A percentile compares a stretch with the other conserved stretches of the same genome.
Evolutionary conservation across 176 grass and related monocot genomes (phyloP).

Genomic region (Triticum timopheevii): DNA sequence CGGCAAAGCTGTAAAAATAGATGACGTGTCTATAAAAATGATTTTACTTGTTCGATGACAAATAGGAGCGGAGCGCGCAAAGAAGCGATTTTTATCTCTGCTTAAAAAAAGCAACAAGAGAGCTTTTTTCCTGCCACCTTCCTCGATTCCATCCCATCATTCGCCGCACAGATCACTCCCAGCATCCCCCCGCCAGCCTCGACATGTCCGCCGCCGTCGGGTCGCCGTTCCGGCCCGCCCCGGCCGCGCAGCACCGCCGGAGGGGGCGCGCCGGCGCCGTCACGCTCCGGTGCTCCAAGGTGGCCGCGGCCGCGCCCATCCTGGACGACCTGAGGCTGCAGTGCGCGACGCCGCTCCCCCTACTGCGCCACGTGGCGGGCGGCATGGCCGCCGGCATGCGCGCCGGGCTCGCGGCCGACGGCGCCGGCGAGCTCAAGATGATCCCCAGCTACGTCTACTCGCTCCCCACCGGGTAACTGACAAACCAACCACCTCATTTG

Average conservation of each 20-base stretch:
- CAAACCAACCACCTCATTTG: background rate
- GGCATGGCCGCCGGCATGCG: conserved; percentile 40
- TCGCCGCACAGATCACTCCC: background rate
- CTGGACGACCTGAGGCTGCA: conserved; percentile 29
- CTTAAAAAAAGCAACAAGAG: background rate
- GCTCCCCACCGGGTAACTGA: conserved; percentile 38
- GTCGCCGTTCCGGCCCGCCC: background rate
- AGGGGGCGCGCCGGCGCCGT: background rate
- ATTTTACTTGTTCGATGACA: background rate
- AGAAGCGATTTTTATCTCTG: background rate
- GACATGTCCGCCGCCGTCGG: conserved; percentile 28
- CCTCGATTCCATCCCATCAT: background rate
- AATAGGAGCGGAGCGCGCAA: conserved; percentile 15
- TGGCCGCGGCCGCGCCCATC: background rate
- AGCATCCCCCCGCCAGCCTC: background rate
- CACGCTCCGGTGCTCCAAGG: conserved; percentile 24
- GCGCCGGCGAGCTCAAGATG: conserved; percentile 47
- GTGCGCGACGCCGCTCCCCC: conserved; percentile 39
- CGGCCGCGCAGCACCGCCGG: background rate
- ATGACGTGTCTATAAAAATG: background rate
- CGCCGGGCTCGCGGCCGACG: conserved; percentile 8
- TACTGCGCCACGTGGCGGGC: conserved; percentile 43
- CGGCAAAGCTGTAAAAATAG: background rate
- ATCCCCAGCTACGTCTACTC: conserved; percentile 59
- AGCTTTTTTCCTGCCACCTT: conserved; percentile 19